A percentile compares a stretch with the other conserved stretches of the same genome.
phyloP scores from a whole-genome alignment of 352 stramenopile species.

The Pythium phragmiticola region DNA sequence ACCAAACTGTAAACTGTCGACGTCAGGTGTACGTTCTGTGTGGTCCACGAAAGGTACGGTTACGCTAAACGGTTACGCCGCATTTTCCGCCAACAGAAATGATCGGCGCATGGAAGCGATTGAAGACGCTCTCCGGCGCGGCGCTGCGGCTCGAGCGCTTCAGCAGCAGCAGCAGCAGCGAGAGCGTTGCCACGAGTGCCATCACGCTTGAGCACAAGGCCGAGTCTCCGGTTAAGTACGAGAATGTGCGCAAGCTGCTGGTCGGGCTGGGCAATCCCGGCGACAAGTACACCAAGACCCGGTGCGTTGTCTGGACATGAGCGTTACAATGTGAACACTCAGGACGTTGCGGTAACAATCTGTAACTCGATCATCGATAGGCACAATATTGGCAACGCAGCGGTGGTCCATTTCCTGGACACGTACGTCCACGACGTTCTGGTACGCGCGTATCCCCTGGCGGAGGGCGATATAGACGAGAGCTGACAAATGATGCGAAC shows the following conservation, averaged over 20 bases:
- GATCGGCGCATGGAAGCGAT: constrained; percentile 20
- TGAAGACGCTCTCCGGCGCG: constrained; percentile 25
- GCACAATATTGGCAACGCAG: constrained; percentile 80
- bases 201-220: not conserved
- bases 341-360: not conserved
- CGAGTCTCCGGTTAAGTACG: constrained; percentile 40
- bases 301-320: constrained; percentile 31
- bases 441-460: constrained; percentile 24
- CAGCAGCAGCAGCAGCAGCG: constrained; percentile 4
- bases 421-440: constrained; percentile 61
- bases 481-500: not conserved
- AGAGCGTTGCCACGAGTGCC: not conserved
- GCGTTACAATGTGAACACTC: too few relatives aligned
- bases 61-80: not conserved
- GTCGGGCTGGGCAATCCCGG: constrained; percentile 85
- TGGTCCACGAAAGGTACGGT: constrained; percentile 17
- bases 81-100: constrained; percentile 3
- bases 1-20: not conserved
- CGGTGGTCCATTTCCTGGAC: constrained; percentile 63
- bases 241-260: constrained; percentile 76
- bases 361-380: constrained; percentile 21
- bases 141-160: constrained; percentile 14
- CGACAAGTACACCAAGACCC: constrained; percentile 77
- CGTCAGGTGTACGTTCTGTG: constrained; percentile 14
- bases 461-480: too few relatives aligned